phyloP scores from a whole-genome alignment of 805 yeast species.

The Candida odintsovae region DNA sequence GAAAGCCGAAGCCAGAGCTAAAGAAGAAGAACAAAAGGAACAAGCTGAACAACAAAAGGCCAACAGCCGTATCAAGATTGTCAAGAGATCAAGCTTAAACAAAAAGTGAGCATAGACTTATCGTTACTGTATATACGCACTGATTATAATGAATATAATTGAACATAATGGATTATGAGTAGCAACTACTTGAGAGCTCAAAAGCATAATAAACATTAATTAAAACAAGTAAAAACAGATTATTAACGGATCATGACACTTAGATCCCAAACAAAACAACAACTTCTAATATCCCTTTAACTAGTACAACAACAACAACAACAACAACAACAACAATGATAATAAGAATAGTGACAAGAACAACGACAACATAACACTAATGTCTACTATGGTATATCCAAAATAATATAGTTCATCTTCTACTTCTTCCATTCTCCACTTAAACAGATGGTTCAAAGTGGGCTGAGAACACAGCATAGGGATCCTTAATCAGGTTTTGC shows the following conservation, averaged over 20 bases:
- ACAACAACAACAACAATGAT: too few species aligned
- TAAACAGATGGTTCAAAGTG: background rate
- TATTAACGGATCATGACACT: background rate
- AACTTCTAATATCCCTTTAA: background rate
- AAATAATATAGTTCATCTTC: too few species aligned
- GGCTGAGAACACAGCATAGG: conserved; percentile 26
- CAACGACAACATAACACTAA: background rate
- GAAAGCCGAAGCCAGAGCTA: conserved; percentile 30
- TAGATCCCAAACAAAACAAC: background rate
- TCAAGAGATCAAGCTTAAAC: conserved; percentile 15
- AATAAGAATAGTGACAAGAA: too few species aligned
- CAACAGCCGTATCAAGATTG: conserved; percentile 21
- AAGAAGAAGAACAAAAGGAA: conserved; percentile 27
- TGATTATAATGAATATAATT: background rate
- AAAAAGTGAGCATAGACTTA: background rate
- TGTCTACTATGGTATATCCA: background rate
- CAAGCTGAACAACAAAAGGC: conserved; percentile 26
- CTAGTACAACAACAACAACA: background rate
- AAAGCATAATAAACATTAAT: background rate
- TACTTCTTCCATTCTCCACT: background rate
- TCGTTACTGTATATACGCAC: background rate
- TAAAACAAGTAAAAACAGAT: background rate
- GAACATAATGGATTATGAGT: background rate
- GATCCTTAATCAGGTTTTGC: conserved; percentile 40
- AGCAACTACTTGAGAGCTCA: too few species aligned